phyloP scores from a whole-genome alignment of 345 rosid species.

The Rhodomyrtus tomentosa region DNA sequence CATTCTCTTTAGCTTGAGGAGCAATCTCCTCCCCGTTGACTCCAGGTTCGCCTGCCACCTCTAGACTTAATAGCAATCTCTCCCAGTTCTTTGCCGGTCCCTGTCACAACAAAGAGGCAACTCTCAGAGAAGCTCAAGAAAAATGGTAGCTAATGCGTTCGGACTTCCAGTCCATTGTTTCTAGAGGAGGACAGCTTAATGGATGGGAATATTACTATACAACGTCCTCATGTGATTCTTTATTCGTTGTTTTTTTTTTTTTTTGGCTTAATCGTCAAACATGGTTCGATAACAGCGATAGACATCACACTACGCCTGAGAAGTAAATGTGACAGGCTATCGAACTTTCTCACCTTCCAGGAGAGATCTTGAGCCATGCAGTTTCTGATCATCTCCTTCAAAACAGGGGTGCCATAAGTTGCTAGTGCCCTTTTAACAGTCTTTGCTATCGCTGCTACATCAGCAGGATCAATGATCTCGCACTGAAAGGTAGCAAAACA shows the following conservation, averaged over 20 bases:
- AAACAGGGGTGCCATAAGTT: constrained; percentile 43
- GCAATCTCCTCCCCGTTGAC: constrained; percentile 79
- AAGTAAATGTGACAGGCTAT: background rate
- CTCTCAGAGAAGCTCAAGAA: background rate
- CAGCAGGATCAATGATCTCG: constrained; percentile 66
- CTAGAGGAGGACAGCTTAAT: background rate
- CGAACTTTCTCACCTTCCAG: constrained; percentile 63
- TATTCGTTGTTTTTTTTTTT: background rate
- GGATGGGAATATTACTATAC: background rate
- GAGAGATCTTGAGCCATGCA: constrained; percentile 93
- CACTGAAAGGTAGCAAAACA: constrained; percentile 31
- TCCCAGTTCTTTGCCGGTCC: constrained; percentile 85
- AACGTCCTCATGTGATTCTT: background rate
- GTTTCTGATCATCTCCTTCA: constrained; percentile 67
- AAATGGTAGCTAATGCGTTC: background rate
- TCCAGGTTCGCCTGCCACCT: constrained; percentile 49
- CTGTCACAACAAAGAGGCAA: constrained; percentile 16
- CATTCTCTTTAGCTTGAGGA: constrained; percentile 78
- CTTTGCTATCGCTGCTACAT: constrained; percentile 51
- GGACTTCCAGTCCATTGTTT: background rate
- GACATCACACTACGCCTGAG: background rate
- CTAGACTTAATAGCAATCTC: constrained; percentile 44
- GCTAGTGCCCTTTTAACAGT: constrained; percentile 53
- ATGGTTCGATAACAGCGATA: background rate
- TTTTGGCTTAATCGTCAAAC: background rate